phyloP scores from a whole-genome alignment of 257 asterid genomes.

The Primulina huaijiensis region DNA sequence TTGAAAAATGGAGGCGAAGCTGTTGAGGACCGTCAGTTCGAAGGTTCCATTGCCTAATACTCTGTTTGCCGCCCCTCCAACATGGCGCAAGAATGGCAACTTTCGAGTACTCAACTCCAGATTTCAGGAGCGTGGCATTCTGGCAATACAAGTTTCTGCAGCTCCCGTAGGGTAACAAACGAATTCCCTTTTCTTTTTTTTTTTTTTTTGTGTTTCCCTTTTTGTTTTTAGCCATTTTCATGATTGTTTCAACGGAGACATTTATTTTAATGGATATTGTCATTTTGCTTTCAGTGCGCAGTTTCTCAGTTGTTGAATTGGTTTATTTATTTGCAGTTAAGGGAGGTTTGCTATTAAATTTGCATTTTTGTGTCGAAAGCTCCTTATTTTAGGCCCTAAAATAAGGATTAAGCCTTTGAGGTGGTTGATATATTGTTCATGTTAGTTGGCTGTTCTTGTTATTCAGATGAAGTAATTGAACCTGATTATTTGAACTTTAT shows the following conservation, averaged over 20 bases:
- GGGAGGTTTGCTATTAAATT: too few relatives aligned
- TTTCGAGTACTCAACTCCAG: constrained; percentile 29
- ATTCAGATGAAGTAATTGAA: neutral
- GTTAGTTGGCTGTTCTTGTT: too few relatives aligned
- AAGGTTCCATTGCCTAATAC: constrained; percentile 27
- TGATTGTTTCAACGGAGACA: too few relatives aligned
- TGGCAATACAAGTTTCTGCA: constrained; percentile 44
- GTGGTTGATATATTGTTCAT: too few relatives aligned
- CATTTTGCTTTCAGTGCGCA: neutral
- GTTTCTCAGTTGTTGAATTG: neutral
- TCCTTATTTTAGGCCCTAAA: too few relatives aligned
- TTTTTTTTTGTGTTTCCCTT: neutral
- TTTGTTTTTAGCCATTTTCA: too few relatives aligned
- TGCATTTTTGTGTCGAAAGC: too few relatives aligned
- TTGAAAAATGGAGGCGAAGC: constrained; percentile 50
- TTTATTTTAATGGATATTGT: too few relatives aligned
- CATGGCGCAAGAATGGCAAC: constrained; percentile 23
- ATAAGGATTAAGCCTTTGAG: too few relatives aligned
- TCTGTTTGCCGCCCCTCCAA: constrained; percentile 13
- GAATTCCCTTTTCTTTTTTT: neutral
- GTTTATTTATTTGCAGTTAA: neutral
- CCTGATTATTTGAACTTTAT: neutral
- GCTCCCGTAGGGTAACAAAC: constrained; percentile 43
- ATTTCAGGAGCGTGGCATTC: constrained; percentile 27
- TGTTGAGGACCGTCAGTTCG: constrained; percentile 34